These are phyloP conservation scores for Fraxinus platypoda DNA, from an alignment of 305 asterid species.

Conservation along the genomic window DNA sequence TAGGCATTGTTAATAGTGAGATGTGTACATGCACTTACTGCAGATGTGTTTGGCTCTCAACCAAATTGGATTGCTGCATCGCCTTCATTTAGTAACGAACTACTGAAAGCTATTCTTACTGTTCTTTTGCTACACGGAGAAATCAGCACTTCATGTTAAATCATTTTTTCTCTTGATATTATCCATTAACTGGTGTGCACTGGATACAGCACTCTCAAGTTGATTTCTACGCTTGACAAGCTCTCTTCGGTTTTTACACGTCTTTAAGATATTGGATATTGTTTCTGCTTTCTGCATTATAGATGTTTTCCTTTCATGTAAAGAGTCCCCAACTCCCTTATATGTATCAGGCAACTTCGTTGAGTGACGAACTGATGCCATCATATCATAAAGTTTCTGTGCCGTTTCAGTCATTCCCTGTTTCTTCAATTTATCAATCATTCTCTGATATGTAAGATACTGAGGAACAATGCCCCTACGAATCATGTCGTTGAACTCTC, in stretches of 20 bases:
- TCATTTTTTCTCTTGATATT: slow-evolving; percentile 29
- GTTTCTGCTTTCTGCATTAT: slow-evolving; percentile 64
- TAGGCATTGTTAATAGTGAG: slow-evolving; percentile 1
- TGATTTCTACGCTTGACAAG: slow-evolving; percentile 43
- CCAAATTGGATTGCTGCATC: background rate
- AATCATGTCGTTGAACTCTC: slow-evolving; percentile 68
- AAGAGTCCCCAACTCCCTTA: slow-evolving; percentile 27
- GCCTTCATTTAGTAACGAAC: background rate
- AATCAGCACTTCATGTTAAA: slow-evolving; percentile 21
- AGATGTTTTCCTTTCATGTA: slow-evolving; percentile 39
- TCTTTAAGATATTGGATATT: slow-evolving; percentile 60
- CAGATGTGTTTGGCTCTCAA: background rate
- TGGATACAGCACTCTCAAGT: slow-evolving; percentile 34
- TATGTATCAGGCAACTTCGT: slow-evolving; percentile 71
- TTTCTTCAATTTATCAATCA: slow-evolving; percentile 48
- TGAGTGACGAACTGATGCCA: slow-evolving; percentile 68
- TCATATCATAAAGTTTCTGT: slow-evolving; percentile 50
- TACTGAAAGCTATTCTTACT: background rate
- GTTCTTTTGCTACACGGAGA: background rate
- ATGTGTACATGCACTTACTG: background rate
- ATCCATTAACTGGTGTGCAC: slow-evolving; percentile 44
- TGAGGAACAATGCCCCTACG: slow-evolving; percentile 87
- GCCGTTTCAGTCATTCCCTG: slow-evolving; percentile 53
- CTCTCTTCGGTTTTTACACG: slow-evolving; percentile 50
- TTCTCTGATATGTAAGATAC: slow-evolving; percentile 63